A percentile compares a stretch with the other conserved stretches of the same genome.
Conservation (phyloP, 2,329 filamentous ascomycete genomes). For the Sphaerulina vaccinii region DNA sequence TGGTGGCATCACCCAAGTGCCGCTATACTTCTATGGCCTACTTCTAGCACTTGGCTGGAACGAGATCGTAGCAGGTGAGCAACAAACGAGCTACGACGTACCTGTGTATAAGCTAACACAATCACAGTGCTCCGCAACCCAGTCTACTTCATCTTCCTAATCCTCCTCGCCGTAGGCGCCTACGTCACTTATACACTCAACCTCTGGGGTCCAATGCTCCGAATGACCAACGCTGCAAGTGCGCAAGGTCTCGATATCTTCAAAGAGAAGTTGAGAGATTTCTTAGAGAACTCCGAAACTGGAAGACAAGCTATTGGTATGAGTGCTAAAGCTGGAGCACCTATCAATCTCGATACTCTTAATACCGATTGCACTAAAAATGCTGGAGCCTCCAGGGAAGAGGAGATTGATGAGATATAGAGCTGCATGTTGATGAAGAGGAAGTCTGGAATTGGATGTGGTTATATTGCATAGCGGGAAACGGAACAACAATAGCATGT, state of each 20-base stretch:
- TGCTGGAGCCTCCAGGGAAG: constrained; percentile 30
- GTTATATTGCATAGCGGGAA: too few relatives aligned
- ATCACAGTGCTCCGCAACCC: constrained; percentile 83
- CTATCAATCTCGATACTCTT: constrained; percentile 24
- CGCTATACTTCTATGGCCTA: constrained; percentile 89
- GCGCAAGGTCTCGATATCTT: constrained; percentile 85
- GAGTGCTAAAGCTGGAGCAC: constrained; percentile 57
- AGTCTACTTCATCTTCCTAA: constrained; percentile 83
- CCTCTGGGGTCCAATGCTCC: constrained; percentile 90
- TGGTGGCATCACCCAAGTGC: constrained; percentile 89
- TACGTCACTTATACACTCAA: constrained; percentile 94
- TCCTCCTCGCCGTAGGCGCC: constrained; percentile 70
- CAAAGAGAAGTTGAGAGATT: constrained; percentile 86
- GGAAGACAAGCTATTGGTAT: constrained; percentile 81
- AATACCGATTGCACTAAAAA: constrained; percentile 46
- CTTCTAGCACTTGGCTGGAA: constrained; percentile 96
- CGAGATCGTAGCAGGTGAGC: constrained; percentile 87
- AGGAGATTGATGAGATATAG: constrained; percentile 40
- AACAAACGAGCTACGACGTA: background rate
- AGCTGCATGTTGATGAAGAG: too few relatives aligned
- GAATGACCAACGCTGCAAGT: constrained; percentile 88
- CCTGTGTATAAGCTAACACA: constrained; percentile 11
- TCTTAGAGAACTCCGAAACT: constrained; percentile 82
- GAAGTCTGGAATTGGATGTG: too few relatives aligned
- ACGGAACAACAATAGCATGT: too few relatives aligned